These are phyloP conservation scores for Amanita thiersii DNA, from an alignment of 768 basidiomycete genomes.

Conservation along the genomic window DNA sequence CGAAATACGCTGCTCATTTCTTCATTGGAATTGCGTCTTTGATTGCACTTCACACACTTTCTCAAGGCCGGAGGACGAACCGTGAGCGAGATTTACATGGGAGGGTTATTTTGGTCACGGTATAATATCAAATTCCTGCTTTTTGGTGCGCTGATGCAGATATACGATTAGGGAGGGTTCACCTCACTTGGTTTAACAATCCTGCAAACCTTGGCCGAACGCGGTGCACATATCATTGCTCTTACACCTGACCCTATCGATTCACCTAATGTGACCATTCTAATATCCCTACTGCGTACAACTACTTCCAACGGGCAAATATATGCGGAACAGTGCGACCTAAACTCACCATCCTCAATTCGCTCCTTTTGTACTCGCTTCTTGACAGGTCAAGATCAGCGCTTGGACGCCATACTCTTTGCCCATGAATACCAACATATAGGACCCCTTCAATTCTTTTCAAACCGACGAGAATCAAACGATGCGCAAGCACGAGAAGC, in stretches of 20 bases:
- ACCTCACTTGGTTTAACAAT: slow-evolving; percentile 66
- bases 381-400: slow-evolving; percentile 51
- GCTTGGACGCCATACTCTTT: slow-evolving; percentile 75
- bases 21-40: slow-evolving; percentile 33
- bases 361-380: slow-evolving; percentile 64
- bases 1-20: slow-evolving; percentile 50
- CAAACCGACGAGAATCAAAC: slow-evolving; percentile 8
- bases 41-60: slow-evolving; percentile 46
- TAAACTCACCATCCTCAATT: slow-evolving; percentile 57
- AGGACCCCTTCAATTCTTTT: slow-evolving; percentile 32
- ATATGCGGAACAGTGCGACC: slow-evolving; percentile 73
- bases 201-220: slow-evolving; percentile 55
- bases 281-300: slow-evolving; percentile 59
- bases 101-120: slow-evolving; percentile 63
- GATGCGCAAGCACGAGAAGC: slow-evolving; percentile 31
- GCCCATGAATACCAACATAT: slow-evolving; percentile 70
- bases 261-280: slow-evolving; percentile 43
- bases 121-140: slow-evolving; percentile 21
- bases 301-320: slow-evolving; percentile 70
- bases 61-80: slow-evolving; percentile 62
- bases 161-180: slow-evolving; percentile 53
- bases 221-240: slow-evolving; percentile 76
- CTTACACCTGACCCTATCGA: slow-evolving; percentile 55
- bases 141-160: slow-evolving; percentile 2
- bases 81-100: slow-evolving; percentile 73